A percentile compares a stretch with the other conserved stretches of the same genome.
Conservation (phyloP, 306 rosid species). For the Abrus pulchellus region DNA sequence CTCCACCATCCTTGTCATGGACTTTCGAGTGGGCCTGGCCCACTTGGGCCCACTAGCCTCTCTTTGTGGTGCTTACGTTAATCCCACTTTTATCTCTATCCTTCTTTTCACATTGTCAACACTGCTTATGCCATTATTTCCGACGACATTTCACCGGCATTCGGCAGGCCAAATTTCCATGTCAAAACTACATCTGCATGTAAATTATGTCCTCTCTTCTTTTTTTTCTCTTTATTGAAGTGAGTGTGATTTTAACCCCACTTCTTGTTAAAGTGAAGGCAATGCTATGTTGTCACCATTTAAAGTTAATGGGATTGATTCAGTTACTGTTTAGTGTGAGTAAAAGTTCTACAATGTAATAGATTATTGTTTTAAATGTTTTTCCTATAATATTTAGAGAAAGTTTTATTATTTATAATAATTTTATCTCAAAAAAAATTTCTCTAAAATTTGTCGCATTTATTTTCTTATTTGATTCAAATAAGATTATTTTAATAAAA, state of each 20-base stretch:
- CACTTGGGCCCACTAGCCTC: slow-evolving; percentile 34
- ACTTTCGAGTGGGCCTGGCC: slow-evolving; percentile 45
- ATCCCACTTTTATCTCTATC: slow-evolving; percentile 25
- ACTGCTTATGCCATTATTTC: slow-evolving; percentile 35
- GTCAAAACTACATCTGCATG: slow-evolving; percentile 30
- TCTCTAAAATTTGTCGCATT: no score
- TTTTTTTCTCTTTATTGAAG: neutral
- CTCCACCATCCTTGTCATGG: slow-evolving; percentile 50
- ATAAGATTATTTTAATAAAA: no score
- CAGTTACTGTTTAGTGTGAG: neutral
- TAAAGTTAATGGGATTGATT: slow-evolving; percentile 6
- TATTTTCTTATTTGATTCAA: no score
- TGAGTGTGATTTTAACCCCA: slow-evolving; percentile 20
- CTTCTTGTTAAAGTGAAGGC: slow-evolving; percentile 22
- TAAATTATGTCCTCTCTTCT: slow-evolving; percentile 10
- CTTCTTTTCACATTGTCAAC: slow-evolving; percentile 22
- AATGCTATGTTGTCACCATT: neutral
- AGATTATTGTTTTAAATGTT: no score
- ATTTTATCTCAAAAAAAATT: no score
- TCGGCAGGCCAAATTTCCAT: slow-evolving; percentile 33
- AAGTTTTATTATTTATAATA: no score
- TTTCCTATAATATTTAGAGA: no score
- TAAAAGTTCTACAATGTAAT: no score
- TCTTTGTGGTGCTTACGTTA: slow-evolving; percentile 15
- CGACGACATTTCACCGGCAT: slow-evolving; percentile 38